Percentiles rank a stretch among this genome's conserved stretches.
These are phyloP conservation scores for Cyberlindnera galapagoensis DNA, from an alignment of 805 yeast genomes.

Conservation along the genomic window DNA sequence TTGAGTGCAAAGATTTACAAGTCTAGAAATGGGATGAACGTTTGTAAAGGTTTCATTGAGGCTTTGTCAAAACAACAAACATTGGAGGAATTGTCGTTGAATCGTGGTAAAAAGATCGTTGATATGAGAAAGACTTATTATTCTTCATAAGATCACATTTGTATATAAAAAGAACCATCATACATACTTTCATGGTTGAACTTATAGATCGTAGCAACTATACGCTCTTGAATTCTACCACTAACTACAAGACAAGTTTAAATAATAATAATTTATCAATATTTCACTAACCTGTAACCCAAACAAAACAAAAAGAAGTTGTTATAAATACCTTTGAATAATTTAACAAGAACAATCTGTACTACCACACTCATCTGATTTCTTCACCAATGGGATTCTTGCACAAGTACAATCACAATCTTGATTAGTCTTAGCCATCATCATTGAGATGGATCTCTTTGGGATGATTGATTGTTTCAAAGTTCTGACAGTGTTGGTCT, in stretches of 20 bases:
- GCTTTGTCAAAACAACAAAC: conserved; percentile 78
- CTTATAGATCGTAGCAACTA: too few species aligned
- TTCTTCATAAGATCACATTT: conserved; percentile 32
- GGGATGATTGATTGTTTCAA: conserved; percentile 6
- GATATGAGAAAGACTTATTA: conserved; percentile 90
- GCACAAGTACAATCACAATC: conserved; percentile 26
- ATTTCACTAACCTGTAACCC: too few species aligned
- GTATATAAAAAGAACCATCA: conserved; percentile 1
- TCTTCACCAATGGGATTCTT: conserved; percentile 10
- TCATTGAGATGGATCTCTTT: conserved; percentile 7
- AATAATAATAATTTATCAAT: too few species aligned
- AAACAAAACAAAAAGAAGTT: too few species aligned
- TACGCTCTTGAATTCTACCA: too few species aligned
- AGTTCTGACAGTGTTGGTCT: conserved; percentile 12
- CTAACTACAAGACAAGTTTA: too few species aligned
- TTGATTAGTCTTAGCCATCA: conserved; percentile 15
- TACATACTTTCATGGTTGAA: too few species aligned
- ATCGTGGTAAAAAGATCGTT: conserved; percentile 91
- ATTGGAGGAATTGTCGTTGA: conserved; percentile 80
- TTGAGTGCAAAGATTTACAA: conserved; percentile 86
- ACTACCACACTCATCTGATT: conserved; percentile 21
- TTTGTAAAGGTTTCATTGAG: conserved; percentile 81
- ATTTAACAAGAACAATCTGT: conserved; percentile 22
- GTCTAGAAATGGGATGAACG: conserved; percentile 92
- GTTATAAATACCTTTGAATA: neutral